A percentile compares a stretch with the other conserved stretches of the same genome.
Conservation (phyloP, 192 early-diverging fungal species). For the Diversispora epigaea region DNA sequence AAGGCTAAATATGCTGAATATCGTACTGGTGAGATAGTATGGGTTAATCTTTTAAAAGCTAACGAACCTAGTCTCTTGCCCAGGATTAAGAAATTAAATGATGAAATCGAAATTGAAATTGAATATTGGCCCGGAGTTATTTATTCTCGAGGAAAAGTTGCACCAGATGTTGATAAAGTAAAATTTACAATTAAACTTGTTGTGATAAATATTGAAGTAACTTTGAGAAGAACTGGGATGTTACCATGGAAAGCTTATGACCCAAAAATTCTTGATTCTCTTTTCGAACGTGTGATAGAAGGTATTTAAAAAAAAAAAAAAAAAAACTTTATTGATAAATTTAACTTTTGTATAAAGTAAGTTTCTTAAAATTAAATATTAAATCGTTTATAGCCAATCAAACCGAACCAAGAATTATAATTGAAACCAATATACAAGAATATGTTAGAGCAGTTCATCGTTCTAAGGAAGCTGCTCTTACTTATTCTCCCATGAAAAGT, state of each 20-base stretch:
- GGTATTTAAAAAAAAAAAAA: not conserved
- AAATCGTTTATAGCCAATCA: not conserved
- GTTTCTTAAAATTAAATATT: not conserved
- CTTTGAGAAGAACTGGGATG: not conserved
- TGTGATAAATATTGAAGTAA: not conserved
- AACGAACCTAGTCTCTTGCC: not conserved
- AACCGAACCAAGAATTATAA: not conserved
- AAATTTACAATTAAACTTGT: not conserved
- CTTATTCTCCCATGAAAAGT: not conserved
- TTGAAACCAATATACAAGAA: not conserved
- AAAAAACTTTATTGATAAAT: not conserved
- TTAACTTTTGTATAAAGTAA: not conserved
- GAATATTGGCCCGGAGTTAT: not conserved
- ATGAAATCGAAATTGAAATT: not conserved
- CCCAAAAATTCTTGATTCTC: not conserved
- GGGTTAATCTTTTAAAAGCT: not conserved
- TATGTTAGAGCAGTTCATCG: not conserved
- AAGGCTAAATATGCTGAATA: not conserved
- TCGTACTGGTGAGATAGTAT: constrained; percentile 6
- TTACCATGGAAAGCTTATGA: not conserved
- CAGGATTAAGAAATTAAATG: not conserved
- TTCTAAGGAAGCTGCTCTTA: not conserved
- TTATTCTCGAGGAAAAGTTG: not conserved
- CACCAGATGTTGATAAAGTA: not conserved
- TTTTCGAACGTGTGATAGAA: not conserved